A percentile compares a stretch with the other conserved stretches of the same genome.
Evolutionary conservation across 306 rosid species (phyloP).

Genomic region (Cicer pinnatifidum): DNA sequence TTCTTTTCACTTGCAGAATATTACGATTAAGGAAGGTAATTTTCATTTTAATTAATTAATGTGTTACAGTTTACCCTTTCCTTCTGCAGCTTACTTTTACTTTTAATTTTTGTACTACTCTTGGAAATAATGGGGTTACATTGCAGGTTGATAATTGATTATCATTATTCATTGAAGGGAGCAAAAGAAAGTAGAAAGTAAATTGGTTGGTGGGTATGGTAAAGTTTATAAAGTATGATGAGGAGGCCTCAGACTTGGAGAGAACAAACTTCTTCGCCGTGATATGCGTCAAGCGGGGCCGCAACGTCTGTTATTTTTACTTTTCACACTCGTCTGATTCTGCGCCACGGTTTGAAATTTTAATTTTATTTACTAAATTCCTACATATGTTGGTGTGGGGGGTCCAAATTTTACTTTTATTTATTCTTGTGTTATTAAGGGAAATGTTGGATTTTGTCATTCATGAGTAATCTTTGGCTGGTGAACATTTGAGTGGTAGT

Average conservation of each 20-base stretch:
- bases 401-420: background rate
- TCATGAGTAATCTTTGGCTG: too few relatives aligned
- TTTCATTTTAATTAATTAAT: background rate
- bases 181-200: constrained; percentile 29
- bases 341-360: background rate
- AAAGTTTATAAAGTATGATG: constrained; percentile 11
- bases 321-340: background rate
- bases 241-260: constrained; percentile 17
- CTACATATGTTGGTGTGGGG: background rate
- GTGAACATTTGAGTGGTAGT: background rate
- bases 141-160: background rate
- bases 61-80: background rate
- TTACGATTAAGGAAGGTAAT: background rate
- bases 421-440: background rate
- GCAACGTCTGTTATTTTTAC: constrained; percentile 32
- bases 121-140: background rate
- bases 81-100: too few relatives aligned
- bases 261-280: constrained; percentile 18
- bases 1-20: constrained; percentile 5
- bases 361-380: background rate
- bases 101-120: constrained; percentile 22
- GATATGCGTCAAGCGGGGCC: constrained; percentile 23
- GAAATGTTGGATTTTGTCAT: too few relatives aligned
- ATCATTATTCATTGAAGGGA: constrained; percentile 18
- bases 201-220: constrained; percentile 40